Conservation (phyloP, 164 flowering plant species). For the Macadamia integrifolia region DNA sequence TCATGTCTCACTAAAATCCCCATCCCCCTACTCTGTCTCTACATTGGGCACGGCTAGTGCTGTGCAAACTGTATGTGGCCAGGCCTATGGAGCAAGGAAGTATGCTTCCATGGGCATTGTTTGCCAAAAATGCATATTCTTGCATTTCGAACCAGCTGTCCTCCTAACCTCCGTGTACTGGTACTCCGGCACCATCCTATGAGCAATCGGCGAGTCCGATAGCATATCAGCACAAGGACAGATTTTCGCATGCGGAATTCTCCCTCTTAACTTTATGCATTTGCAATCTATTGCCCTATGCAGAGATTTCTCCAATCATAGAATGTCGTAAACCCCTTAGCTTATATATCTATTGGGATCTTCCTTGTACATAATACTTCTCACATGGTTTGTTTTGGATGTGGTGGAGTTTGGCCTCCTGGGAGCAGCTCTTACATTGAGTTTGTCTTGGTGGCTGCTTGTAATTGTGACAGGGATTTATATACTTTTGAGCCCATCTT, state of each 20-base stretch:
- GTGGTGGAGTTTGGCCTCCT: conserved; percentile 53
- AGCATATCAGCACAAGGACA: conserved; percentile 52
- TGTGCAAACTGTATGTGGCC: conserved; percentile 77
- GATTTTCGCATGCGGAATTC: conserved; percentile 11
- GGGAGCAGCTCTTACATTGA: conserved; percentile 65
- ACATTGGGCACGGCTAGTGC: conserved; percentile 89
- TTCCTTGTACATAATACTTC: conserved; percentile 42
- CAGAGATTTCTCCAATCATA: too few species aligned
- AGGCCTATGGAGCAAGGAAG: conserved; percentile 69
- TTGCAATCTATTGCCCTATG: too few species aligned
- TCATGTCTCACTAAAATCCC: background rate
- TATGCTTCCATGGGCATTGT: conserved; percentile 53
- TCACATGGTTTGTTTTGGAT: conserved; percentile 53
- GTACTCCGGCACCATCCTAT: conserved; percentile 51
- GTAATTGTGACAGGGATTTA: conserved; percentile 41
- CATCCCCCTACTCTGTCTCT: background rate
- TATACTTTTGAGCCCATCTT: conserved; percentile 54
- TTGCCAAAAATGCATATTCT: conserved; percentile 63
- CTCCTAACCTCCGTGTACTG: conserved; percentile 58
- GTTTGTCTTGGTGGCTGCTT: conserved; percentile 79
- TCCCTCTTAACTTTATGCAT: too few species aligned
- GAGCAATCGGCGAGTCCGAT: conserved; percentile 51
- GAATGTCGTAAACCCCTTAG: too few species aligned
- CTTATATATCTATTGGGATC: conserved; percentile 49
- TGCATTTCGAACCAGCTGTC: conserved; percentile 60